A percentile compares a stretch with the other conserved stretches of the same genome.
phyloP scores from a whole-genome alignment of 495 filamentous ascomycete species.

The Friedmanniomyces simplex region DNA sequence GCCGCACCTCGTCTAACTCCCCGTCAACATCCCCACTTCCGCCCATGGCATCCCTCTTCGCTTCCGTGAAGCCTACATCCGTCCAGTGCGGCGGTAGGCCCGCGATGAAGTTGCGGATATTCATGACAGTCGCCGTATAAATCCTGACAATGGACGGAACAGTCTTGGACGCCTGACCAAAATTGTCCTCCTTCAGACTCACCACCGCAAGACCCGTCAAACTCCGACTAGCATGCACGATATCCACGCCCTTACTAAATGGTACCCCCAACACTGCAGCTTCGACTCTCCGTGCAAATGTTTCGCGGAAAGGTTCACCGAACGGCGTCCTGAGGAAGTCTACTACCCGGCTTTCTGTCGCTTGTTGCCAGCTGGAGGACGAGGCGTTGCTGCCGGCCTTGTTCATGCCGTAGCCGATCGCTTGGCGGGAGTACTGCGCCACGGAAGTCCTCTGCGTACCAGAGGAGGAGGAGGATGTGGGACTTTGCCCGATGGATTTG shows the following conservation, averaged over 20 bases:
- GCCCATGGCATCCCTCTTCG: slow-evolving; percentile 3
- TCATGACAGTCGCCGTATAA: slow-evolving; percentile 54
- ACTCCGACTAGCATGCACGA: slow-evolving; percentile 60
- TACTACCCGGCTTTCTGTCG: slow-evolving; percentile 23
- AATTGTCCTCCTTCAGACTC: slow-evolving; percentile 74
- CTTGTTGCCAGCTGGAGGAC: slow-evolving; percentile 27
- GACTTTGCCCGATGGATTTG: slow-evolving; percentile 49
- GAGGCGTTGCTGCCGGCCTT: slow-evolving; percentile 27
- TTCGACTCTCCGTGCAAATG: slow-evolving; percentile 50
- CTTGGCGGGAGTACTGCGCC: slow-evolving; percentile 6
- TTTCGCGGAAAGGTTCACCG: slow-evolving; percentile 62
- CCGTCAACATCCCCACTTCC: neutral
- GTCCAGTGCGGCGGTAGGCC: slow-evolving; percentile 67
- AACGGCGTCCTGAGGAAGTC: slow-evolving; percentile 38
- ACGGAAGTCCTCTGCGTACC: slow-evolving; percentile 8
- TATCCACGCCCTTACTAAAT: slow-evolving; percentile 49
- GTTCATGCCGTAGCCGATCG: slow-evolving; percentile 19
- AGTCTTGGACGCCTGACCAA: slow-evolving; percentile 72
- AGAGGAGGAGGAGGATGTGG: slow-evolving; percentile 9
- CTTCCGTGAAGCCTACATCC: slow-evolving; percentile 44
- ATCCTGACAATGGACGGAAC: slow-evolving; percentile 61
- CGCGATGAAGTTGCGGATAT: slow-evolving; percentile 57
- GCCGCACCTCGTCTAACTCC: slow-evolving; percentile 43
- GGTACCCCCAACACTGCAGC: slow-evolving; percentile 59
- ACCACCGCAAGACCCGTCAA: slow-evolving; percentile 57